phyloP scores from a whole-genome alignment of 495 filamentous ascomycete genomes.

The Daldinia decipiens region DNA sequence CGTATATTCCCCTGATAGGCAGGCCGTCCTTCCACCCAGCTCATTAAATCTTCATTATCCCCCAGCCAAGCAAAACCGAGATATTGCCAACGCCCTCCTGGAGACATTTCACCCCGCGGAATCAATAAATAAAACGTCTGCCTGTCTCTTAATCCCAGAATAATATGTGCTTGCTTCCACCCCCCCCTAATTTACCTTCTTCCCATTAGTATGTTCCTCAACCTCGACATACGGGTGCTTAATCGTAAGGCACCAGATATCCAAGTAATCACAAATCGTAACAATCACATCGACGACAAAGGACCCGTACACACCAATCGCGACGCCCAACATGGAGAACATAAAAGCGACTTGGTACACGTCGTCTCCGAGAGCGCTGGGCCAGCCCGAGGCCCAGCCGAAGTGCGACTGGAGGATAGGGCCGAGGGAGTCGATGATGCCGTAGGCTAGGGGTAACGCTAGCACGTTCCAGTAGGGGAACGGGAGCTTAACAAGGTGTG shows the following conservation, averaged over 20 bases:
- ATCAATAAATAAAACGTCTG: too few species aligned
- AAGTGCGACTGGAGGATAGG: conserved; percentile 66
- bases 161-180: not conserved
- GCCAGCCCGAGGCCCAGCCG: conserved; percentile 73
- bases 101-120: too few species aligned
- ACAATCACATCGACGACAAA: conserved; percentile 96
- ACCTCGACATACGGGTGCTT: conserved; percentile 74
- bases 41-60: not conserved
- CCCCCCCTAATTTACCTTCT: conserved; percentile 46
- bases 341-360: conserved; percentile 87
- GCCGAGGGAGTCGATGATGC: conserved; percentile 80
- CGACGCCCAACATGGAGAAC: conserved; percentile 82
- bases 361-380: conserved; percentile 75
- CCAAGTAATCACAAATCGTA: conserved; percentile 95
- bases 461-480: conserved; percentile 92
- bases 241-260: conserved; percentile 98
- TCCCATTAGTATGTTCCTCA: conserved; percentile 47
- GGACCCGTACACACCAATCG: conserved; percentile 89
- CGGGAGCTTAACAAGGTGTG: conserved; percentile 82
- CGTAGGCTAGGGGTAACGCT: conserved; percentile 71
- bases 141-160: too few species aligned
- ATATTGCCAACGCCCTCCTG: too few species aligned
- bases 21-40: not conserved
- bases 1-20: too few species aligned
- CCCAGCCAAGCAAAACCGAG: not conserved